A percentile compares a stretch with the other conserved stretches of the same genome.
Evolutionary conservation across 2,329 filamentous ascomycete genomes (phyloP).

Genomic region (Aspergillus glaucus): DNA sequence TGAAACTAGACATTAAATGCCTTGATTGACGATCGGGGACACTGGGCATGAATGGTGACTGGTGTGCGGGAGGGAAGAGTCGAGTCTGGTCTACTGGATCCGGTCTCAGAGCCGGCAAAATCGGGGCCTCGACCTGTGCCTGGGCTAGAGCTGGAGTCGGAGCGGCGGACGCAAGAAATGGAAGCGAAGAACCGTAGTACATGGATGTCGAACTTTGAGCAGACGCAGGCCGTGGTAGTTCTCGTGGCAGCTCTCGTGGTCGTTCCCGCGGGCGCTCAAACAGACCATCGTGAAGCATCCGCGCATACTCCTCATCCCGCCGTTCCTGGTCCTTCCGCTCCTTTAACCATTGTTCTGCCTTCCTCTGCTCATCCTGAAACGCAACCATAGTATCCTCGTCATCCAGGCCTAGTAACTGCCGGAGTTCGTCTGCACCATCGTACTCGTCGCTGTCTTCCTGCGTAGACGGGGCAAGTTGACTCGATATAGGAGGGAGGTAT

Average conservation of each 20-base stretch:
- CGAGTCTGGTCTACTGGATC: neutral
- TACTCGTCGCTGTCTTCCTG: neutral
- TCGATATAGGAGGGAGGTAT: neutral
- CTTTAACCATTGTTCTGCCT: constrained; percentile 26
- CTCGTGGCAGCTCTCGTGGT: neutral
- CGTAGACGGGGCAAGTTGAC: neutral
- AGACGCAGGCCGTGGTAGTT: constrained; percentile 1
- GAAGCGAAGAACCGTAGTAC: constrained; percentile 3
- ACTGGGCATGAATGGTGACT: no score
- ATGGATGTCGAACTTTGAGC: constrained; percentile 4
- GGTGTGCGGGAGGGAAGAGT: neutral
- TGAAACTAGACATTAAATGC: no score
- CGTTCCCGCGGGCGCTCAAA: constrained; percentile 8
- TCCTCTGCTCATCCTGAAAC: constrained; percentile 24
- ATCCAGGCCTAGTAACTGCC: constrained; percentile 20
- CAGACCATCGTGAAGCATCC: constrained; percentile 28
- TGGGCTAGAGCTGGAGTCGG: neutral
- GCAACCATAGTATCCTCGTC: constrained; percentile 17
- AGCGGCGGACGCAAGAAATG: neutral
- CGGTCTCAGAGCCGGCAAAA: neutral
- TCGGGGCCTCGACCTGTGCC: neutral
- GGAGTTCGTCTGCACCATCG: constrained; percentile 9
- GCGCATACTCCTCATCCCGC: constrained; percentile 34
- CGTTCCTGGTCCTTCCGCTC: constrained; percentile 28
- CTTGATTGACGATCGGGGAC: no score